Conservation (phyloP, 192 early-diverging fungal genomes). For the Linnemannia zychae region DNA sequence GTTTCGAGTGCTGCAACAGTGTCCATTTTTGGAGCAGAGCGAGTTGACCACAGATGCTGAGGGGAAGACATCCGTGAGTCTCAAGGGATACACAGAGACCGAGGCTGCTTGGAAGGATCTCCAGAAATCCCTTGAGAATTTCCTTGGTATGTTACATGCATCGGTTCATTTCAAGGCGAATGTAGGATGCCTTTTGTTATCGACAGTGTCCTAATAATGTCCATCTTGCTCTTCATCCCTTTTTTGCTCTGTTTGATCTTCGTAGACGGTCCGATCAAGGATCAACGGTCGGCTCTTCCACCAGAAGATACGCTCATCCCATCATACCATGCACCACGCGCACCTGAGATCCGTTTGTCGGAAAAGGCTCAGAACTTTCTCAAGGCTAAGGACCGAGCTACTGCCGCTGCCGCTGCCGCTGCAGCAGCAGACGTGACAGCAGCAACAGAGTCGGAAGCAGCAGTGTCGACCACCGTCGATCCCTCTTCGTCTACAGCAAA, state of each 20-base stretch:
- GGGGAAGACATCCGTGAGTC: conserved; percentile 2
- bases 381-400: conserved; percentile 20
- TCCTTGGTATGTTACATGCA: conserved; percentile 33
- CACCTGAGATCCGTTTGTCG: conserved; percentile 28
- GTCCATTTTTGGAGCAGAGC: conserved; percentile 44
- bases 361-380: conserved; percentile 33
- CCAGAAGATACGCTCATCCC: conserved; percentile 51
- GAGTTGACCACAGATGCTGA: conserved; percentile 23
- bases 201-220: no score
- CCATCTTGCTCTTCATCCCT: not conserved
- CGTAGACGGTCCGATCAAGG: conserved; percentile 42
- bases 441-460: not conserved
- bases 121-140: conserved; percentile 16
- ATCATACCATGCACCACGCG: conserved; percentile 43
- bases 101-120: conserved; percentile 36
- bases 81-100: conserved; percentile 52
- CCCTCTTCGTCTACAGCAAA: not conserved
- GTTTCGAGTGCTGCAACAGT: conserved; percentile 18
- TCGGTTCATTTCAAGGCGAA: no score
- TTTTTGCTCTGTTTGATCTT: not conserved
- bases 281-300: conserved; percentile 36
- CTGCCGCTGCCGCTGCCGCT: conserved; percentile 3
- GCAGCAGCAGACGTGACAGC: not conserved
- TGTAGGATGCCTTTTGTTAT: no score
- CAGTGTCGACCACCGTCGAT: not conserved